Conservation (phyloP, 208 protist genomes). For the Acanthamoeba lenticulata region DNA sequence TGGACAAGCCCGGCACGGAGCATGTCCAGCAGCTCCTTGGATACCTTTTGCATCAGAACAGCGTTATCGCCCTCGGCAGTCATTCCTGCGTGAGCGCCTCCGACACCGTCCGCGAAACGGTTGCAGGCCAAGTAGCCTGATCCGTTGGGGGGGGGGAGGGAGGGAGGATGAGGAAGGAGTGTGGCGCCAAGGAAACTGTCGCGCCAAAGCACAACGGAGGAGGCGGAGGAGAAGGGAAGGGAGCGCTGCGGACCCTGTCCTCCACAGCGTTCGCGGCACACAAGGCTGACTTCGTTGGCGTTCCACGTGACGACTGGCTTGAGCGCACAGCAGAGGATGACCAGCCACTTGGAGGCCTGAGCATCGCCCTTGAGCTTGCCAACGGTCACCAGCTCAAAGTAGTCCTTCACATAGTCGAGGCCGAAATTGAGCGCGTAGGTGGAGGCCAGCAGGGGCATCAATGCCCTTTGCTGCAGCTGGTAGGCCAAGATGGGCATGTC, state of each 20-base stretch:
- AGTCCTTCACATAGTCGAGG: conserved; percentile 79
- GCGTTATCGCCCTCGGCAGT: conserved; percentile 82
- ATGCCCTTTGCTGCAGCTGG: conserved; percentile 77
- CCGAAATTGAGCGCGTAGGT: conserved; percentile 78
- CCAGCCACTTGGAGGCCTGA: background rate
- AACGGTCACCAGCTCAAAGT: conserved; percentile 35
- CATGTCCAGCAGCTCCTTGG: conserved; percentile 77
- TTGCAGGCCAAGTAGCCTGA: conserved; percentile 72
- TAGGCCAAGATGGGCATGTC: conserved; percentile 80
- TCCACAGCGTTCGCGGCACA: conserved; percentile 74
- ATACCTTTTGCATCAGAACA: conserved; percentile 82
- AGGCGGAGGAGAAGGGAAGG: background rate
- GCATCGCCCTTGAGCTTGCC: background rate
- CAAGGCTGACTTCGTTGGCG: background rate
- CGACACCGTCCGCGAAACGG: conserved; percentile 69
- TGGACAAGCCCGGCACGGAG: conserved; percentile 60
- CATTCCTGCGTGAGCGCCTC: conserved; percentile 75
- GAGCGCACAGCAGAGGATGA: conserved; percentile 72
- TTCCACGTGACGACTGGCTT: conserved; percentile 78
- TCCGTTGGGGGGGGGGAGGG: background rate
- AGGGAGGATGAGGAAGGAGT: background rate
- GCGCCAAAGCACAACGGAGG: no score
- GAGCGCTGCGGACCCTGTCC: conserved; percentile 35
- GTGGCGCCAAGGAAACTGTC: background rate
- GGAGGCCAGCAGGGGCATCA: conserved; percentile 77